Base-by-base conservation (phyloP, 2,329 filamentous ascomycete species). In the Fusarium domesticum region DNA sequence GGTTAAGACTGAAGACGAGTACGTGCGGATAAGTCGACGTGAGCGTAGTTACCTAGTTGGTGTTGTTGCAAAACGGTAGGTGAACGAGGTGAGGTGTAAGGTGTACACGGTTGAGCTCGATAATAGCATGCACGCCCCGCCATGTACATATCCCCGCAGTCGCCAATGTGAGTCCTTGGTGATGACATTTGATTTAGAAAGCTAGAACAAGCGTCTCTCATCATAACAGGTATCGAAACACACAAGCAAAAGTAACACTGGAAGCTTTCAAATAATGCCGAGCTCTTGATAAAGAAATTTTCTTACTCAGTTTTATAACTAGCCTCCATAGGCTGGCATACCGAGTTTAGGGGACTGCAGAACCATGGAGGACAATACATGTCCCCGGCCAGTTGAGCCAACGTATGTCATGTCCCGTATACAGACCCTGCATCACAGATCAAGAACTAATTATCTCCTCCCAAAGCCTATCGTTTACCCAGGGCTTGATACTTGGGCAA, bases 401-500 rank as follows among this genome's bases (percentile, higher is more conserved):
- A 70, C 74, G 74, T 76, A 49, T 65, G 72, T 66, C 42, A 36
- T 46, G n/a, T 39, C n/a, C 23, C 16, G 19, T 10, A 12, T 11
- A n/a, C 11, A 35, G 44, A 44, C 37, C 37, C 37, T 47, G 23
- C 37, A 41, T 45, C 40, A 41, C 18, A 28, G 39, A n/a, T 25
- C 33, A 15, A 37, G 20, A 39, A 42, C 31, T 46, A 8, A 43
- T 28, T 5, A 16, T 32, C 2, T 19, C 14, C 18, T 7, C 19
- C 8, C 18, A 18, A 20, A 92, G 89, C 32, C 75, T 93, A 56
- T 93, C 89, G 28, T 97, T 97, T 67, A 95, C 89, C 0, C 89
- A 96, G 65, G 93, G 93, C 19, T 85, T 98, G 57, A 82, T 98
- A 37, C 77, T 97, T 23, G 93, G 93, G 38, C 93, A 98, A 68